These are phyloP conservation scores for Chaetomium olivaceum DNA, from an alignment of 2,329 filamentous ascomycete species.

Conservation along the genomic window DNA sequence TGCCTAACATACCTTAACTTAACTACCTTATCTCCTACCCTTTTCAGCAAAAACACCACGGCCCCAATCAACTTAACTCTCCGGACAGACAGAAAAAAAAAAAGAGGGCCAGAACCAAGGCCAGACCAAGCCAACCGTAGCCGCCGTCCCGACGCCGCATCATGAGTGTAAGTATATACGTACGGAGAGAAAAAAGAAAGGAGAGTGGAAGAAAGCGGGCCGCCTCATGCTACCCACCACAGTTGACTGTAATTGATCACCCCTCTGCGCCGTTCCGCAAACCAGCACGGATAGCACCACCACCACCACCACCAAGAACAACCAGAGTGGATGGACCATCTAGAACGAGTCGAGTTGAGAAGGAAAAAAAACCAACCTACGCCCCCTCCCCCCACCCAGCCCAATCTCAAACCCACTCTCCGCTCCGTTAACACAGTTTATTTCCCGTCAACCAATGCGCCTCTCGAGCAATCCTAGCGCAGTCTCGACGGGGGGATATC, in stretches of 20 bases:
- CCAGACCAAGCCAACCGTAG: not conserved
- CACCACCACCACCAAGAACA: not conserved
- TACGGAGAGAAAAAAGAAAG: not conserved
- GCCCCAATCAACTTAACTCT: not conserved
- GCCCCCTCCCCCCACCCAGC: too few species aligned
- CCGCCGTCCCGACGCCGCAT: not conserved
- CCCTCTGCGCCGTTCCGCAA: not conserved
- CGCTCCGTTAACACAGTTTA: too few species aligned
- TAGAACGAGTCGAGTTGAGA: not conserved
- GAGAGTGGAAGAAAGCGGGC: not conserved
- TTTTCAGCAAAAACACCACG: not conserved
- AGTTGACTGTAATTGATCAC: not conserved
- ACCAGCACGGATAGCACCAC: not conserved
- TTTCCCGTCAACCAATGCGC: not conserved
- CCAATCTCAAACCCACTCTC: not conserved
- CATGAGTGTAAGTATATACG: conserved; percentile 5
- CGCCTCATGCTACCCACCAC: not conserved
- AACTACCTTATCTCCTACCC: too few species aligned
- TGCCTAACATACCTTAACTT: not conserved
- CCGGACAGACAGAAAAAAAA: not conserved
- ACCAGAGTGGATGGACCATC: not conserved
- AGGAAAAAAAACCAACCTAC: not conserved
- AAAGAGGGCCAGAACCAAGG: not conserved
- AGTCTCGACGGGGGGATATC: conserved; percentile 39
- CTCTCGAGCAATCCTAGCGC: conserved; percentile 1